A percentile compares a stretch with the other conserved stretches of the same genome.
These are phyloP conservation scores for Ceratorhiza oryzae-sativae DNA, from an alignment of 1,284 basidiomycete species.

Conservation along the genomic window DNA sequence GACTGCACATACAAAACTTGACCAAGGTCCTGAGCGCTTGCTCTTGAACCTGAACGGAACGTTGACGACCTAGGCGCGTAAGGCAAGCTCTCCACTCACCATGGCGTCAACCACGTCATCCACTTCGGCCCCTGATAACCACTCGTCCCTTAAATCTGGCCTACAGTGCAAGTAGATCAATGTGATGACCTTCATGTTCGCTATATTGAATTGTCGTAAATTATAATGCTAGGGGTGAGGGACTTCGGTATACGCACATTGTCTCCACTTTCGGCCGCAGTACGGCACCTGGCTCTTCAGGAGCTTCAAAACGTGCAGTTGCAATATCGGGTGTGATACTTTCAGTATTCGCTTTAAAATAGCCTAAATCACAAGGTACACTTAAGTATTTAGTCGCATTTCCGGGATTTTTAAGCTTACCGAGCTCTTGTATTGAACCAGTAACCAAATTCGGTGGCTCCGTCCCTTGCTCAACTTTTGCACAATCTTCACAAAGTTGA, in stretches of 20 bases:
- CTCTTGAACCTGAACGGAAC: conserved; percentile 79
- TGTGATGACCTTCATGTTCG: conserved; percentile 99
- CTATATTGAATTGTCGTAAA: conserved; percentile 54
- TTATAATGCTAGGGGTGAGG: neutral
- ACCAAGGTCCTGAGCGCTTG: conserved; percentile 93
- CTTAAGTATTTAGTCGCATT: conserved; percentile 26
- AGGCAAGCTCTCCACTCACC: conserved; percentile 52
- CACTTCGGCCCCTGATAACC: conserved; percentile 92
- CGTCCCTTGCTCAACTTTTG: conserved; percentile 97
- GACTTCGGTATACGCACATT: conserved; percentile 65
- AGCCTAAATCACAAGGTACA: conserved; percentile 60
- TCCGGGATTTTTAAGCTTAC: conserved; percentile 58
- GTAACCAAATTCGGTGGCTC: conserved; percentile 92
- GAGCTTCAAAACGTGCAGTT: conserved; percentile 95
- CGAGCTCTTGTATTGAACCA: conserved; percentile 98
- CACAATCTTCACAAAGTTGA: conserved; percentile 98
- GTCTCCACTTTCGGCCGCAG: conserved; percentile 97
- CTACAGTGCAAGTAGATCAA: conserved; percentile 97
- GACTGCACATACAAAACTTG: conserved; percentile 79
- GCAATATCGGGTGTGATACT: conserved; percentile 92
- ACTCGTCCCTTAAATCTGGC: conserved; percentile 96
- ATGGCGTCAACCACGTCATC: conserved; percentile 88
- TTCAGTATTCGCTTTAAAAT: conserved; percentile 94
- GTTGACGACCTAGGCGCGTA: neutral
- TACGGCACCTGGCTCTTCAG: conserved; percentile 99